Conservation (phyloP, 2,329 filamentous ascomycete genomes). For the Macrophomina pseudophaseolina region DNA sequence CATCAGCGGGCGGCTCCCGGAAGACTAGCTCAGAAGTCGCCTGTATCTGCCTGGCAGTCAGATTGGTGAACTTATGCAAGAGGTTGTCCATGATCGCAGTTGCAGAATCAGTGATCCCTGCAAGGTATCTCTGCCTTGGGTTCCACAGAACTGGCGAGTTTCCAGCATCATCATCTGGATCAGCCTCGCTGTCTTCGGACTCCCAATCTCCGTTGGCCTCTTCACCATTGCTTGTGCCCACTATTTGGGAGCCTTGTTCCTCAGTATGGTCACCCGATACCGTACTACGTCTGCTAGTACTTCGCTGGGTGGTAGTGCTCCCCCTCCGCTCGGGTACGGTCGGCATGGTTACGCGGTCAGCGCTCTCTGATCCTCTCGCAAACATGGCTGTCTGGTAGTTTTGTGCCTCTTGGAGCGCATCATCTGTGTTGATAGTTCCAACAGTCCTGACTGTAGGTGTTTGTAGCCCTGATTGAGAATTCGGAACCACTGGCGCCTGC, state of each 20-base stretch:
- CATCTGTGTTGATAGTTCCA: not conserved
- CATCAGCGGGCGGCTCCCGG: not conserved
- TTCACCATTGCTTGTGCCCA: too few species aligned
- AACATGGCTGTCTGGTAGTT: not conserved
- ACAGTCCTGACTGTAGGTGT: not conserved
- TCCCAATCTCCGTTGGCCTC: not conserved
- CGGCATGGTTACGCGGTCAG: not conserved
- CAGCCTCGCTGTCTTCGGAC: not conserved
- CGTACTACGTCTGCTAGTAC: not conserved
- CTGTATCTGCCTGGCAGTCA: not conserved
- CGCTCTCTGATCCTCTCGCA: not conserved
- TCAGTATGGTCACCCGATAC: not conserved
- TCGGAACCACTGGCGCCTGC: not conserved
- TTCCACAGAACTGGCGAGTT: not conserved
- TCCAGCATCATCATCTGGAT: not conserved
- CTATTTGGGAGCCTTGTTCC: not conserved
- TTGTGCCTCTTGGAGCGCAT: not conserved
- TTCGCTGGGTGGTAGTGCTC: not conserved
- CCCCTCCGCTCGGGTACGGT: not conserved
- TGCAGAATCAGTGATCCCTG: not conserved
- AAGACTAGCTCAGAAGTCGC: not conserved
- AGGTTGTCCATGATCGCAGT: not conserved
- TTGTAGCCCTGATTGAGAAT: not conserved
- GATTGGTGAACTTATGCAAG: not conserved
- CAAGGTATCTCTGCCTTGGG: not conserved